These are phyloP conservation scores for Apiospora marii DNA, from an alignment of 2,329 filamentous ascomycete genomes.

Conservation along the genomic window DNA sequence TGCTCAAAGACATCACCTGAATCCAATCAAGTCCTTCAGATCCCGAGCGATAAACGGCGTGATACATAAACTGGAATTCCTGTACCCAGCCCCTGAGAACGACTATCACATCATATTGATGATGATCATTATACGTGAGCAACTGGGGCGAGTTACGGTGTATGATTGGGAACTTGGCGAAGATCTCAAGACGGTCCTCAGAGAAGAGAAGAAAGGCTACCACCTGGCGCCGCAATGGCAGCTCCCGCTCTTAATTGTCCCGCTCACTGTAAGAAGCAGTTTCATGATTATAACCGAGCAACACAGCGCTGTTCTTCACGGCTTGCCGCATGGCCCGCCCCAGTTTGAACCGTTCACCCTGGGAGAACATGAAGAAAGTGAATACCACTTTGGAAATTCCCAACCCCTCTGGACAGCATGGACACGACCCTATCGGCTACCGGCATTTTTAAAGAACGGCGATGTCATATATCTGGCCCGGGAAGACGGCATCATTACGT, in stretches of 20 bases:
- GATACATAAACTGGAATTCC: slow-evolving; percentile 88
- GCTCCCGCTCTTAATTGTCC: slow-evolving; percentile 75
- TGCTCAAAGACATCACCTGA: slow-evolving; percentile 51
- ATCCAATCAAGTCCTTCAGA: slow-evolving; percentile 62
- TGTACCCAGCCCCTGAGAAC: slow-evolving; percentile 74
- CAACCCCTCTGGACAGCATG: slow-evolving; percentile 81
- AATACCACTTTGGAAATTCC: slow-evolving; percentile 54
- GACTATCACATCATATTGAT: slow-evolving; percentile 79
- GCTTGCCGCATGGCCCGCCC: slow-evolving; percentile 60
- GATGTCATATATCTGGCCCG: slow-evolving; percentile 88
- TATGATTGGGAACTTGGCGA: slow-evolving; percentile 69
- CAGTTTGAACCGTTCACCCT: slow-evolving; percentile 55
- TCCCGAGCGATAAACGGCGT: slow-evolving; percentile 67
- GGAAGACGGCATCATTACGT: slow-evolving; percentile 84
- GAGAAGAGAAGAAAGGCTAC: slow-evolving; percentile 57
- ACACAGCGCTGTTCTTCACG: slow-evolving; percentile 62
- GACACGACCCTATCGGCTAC: slow-evolving; percentile 77
- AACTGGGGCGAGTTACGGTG: slow-evolving; percentile 59
- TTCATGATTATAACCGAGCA: slow-evolving; percentile 74
- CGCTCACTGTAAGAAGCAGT: slow-evolving; percentile 72
- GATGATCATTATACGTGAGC: slow-evolving; percentile 62
- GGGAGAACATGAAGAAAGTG: slow-evolving; percentile 49
- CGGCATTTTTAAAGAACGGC: slow-evolving; percentile 65
- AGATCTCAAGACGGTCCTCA: slow-evolving; percentile 53
- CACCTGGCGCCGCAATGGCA: slow-evolving; percentile 59